These are phyloP conservation scores for Carpinus viminea DNA, from an alignment of 306 rosid genomes.

Conservation along the genomic window DNA sequence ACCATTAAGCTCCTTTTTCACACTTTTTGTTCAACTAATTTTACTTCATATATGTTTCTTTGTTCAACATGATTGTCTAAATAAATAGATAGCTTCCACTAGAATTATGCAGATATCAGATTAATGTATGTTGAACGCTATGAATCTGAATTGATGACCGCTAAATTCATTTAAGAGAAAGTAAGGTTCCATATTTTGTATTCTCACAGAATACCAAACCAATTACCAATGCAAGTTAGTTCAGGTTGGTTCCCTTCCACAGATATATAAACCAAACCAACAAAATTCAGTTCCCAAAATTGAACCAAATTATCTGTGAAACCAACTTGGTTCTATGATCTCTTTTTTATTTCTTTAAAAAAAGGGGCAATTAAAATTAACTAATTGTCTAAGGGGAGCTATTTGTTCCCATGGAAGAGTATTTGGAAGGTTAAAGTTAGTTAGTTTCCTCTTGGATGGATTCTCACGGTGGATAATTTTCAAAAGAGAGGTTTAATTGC, in stretches of 20 bases:
- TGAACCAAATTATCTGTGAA: background rate
- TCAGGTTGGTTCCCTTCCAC: background rate
- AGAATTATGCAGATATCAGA: background rate
- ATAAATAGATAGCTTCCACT: background rate
- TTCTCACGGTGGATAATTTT: too few relatives aligned
- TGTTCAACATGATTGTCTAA: background rate
- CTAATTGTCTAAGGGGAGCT: background rate
- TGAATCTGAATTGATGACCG: background rate
- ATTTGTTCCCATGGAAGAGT: too few relatives aligned
- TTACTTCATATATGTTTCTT: background rate
- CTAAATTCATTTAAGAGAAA: background rate
- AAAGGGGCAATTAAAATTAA: background rate
- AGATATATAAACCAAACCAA: background rate
- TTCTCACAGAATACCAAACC: background rate
- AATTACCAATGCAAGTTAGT: background rate
- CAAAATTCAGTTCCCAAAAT: background rate
- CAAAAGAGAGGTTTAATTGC: too few relatives aligned
- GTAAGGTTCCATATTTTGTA: background rate
- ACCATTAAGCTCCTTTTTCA: background rate
- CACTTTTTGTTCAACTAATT: background rate
- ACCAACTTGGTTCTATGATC: background rate
- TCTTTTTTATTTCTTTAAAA: background rate
- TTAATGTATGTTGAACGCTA: background rate
- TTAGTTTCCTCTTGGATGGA: too few relatives aligned
- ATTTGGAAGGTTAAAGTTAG: too few relatives aligned